Conservation (phyloP, 2,329 filamentous ascomycete genomes). For the Pleomassaria siparia region DNA sequence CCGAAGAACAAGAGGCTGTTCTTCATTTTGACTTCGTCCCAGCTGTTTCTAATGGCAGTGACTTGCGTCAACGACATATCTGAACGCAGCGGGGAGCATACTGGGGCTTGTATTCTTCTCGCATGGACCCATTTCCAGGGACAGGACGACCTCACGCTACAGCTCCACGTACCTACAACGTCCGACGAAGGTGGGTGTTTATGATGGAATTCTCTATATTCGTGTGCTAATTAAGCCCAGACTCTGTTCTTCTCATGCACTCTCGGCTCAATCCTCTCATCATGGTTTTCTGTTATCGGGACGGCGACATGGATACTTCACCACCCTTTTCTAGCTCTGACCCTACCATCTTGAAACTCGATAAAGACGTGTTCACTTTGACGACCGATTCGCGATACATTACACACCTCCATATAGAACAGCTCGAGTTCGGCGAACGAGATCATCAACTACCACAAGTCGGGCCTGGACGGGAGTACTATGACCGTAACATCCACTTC, state of each 20-base stretch:
- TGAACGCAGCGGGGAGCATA: slow-evolving; percentile 16
- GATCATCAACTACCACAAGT: neutral
- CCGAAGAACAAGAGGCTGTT: slow-evolving; percentile 52
- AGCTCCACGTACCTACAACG: slow-evolving; percentile 28
- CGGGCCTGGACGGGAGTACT: slow-evolving; percentile 18
- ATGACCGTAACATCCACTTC: slow-evolving; percentile 21
- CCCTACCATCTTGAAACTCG: slow-evolving; percentile 23
- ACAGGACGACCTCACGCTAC: slow-evolving; percentile 55
- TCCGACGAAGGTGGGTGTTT: slow-evolving; percentile 36
- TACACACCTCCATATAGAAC: slow-evolving; percentile 20
- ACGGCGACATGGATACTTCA: slow-evolving; percentile 8
- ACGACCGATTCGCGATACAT: slow-evolving; percentile 13
- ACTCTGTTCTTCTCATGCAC: slow-evolving; percentile 32
- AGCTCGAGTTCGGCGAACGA: slow-evolving; percentile 18
- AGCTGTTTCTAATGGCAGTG: slow-evolving; percentile 54
- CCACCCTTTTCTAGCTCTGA: slow-evolving; percentile 25
- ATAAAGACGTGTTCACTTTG: neutral
- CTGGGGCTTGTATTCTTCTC: slow-evolving; percentile 44
- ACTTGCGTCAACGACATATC: slow-evolving; percentile 26
- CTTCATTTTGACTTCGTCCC: slow-evolving; percentile 60
- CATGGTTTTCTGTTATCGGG: slow-evolving; percentile 32
- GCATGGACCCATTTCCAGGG: slow-evolving; percentile 59
- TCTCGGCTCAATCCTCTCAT: slow-evolving; percentile 35
- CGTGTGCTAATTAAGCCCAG: slow-evolving; percentile 21
- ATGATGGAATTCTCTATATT: neutral